Evolutionary conservation across 1,284 basidiomycete species (phyloP).

Genomic region (Melampsora americana): DNA sequence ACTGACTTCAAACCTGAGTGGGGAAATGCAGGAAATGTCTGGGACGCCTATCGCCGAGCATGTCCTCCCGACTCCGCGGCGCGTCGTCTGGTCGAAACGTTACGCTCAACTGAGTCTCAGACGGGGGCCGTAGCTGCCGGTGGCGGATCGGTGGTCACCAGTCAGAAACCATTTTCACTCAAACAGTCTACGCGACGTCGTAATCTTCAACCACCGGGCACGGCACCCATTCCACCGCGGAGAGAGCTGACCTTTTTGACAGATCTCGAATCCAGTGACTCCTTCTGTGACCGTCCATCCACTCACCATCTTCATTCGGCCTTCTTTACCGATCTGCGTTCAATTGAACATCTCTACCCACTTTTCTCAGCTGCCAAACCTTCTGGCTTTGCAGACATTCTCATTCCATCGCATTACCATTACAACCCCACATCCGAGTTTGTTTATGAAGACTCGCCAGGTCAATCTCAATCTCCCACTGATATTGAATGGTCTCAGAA

Average conservation of each 20-base stretch:
- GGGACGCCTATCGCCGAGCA: constrained; percentile 86
- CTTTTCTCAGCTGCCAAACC: constrained; percentile 84
- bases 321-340: constrained; percentile 92
- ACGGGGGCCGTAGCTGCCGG: constrained; percentile 39
- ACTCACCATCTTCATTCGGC: constrained; percentile 81
- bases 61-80: constrained; percentile 75
- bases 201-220: constrained; percentile 51
- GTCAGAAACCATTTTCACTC: constrained; percentile 54
- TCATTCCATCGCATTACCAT: constrained; percentile 91
- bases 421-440: constrained; percentile 75
- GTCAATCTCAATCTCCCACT: constrained; percentile 47
- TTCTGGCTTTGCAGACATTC: constrained; percentile 77
- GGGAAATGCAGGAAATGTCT: constrained; percentile 75
- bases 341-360: constrained; percentile 76
- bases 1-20: constrained; percentile 76
- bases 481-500: constrained; percentile 72
- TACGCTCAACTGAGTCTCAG: constrained; percentile 55
- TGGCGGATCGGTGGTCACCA: constrained; percentile 54
- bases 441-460: constrained; percentile 79
- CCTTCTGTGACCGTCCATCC: constrained; percentile 77
- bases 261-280: constrained; percentile 63
- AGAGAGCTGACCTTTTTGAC: constrained; percentile 52
- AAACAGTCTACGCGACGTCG: constrained; percentile 53
- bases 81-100: constrained; percentile 73
- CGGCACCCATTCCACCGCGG: constrained; percentile 61